Evolutionary conservation across 139 green algal species (phyloP).

Genomic region (Closterium sp.): DNA sequence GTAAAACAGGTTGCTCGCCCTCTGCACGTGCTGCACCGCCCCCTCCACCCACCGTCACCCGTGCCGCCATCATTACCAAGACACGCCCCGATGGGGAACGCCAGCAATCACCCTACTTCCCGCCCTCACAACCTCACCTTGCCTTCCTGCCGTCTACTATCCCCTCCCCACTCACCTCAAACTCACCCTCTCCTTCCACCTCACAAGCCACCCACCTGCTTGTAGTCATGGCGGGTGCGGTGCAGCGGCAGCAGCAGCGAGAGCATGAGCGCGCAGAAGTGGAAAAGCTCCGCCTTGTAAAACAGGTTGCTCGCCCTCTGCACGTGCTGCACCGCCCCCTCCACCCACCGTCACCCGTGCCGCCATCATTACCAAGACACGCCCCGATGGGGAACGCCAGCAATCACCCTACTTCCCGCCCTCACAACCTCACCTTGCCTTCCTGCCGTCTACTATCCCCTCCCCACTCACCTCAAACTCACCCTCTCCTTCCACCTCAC

Average conservation of each 20-base stretch:
- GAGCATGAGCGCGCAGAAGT: slow-evolving; percentile 40
- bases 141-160: too few species aligned
- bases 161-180: not conserved
- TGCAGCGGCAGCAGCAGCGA: slow-evolving; percentile 41
- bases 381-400: too few species aligned
- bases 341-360: slow-evolving; percentile 35
- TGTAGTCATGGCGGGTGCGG: slow-evolving; percentile 26
- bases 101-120: too few species aligned
- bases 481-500: not conserved
- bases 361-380: too few species aligned
- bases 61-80: too few species aligned
- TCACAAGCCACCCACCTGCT: slow-evolving; percentile 22
- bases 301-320: slow-evolving; percentile 48
- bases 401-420: too few species aligned
- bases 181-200: not conserved
- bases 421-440: too few species aligned
- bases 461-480: not conserved
- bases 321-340: slow-evolving; percentile 39
- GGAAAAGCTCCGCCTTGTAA: slow-evolving; percentile 42
- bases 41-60: too few species aligned
- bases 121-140: too few species aligned
- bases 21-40: too few species aligned
- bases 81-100: too few species aligned
- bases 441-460: not conserved
- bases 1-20: too few species aligned